These are phyloP conservation scores for Lactifluus hygrophoroides DNA, from an alignment of 768 basidiomycete species.

Conservation along the genomic window DNA sequence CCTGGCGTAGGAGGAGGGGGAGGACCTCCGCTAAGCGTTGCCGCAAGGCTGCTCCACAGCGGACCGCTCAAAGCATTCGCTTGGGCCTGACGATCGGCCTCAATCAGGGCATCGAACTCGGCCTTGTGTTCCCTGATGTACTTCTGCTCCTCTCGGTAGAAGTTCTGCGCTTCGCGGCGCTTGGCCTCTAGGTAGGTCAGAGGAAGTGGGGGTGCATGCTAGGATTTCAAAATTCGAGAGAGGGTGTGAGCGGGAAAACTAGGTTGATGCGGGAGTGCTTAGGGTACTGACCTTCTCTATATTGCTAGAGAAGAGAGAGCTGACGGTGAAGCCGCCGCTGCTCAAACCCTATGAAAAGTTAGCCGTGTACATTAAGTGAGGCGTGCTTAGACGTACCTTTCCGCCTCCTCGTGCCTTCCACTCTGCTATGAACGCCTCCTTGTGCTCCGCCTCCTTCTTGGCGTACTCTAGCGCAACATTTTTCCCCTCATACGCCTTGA, in stretches of 20 bases:
- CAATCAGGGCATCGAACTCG: conserved; percentile 41
- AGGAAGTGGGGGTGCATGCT: conserved; percentile 30
- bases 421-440: conserved; percentile 67
- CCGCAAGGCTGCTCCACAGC: conserved; percentile 22
- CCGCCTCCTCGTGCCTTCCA: conserved; percentile 47
- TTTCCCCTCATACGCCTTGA: conserved; percentile 79
- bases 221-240: conserved; percentile 11
- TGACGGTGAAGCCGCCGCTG: conserved; percentile 36
- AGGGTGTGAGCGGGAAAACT: not conserved
- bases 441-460: conserved; percentile 77
- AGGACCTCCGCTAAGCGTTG: conserved; percentile 15
- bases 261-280: not conserved
- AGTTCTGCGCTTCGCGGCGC: conserved; percentile 40
- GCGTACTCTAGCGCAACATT: conserved; percentile 86
- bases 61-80: conserved; percentile 40
- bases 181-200: conserved; percentile 47
- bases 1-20: conserved; percentile 4
- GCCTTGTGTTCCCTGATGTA: conserved; percentile 44
- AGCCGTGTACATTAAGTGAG: conserved; percentile 11
- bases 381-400: conserved; percentile 1
- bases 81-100: conserved; percentile 44
- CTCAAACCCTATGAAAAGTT: conserved; percentile 27
- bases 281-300: conserved; percentile 25
- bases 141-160: conserved; percentile 45
- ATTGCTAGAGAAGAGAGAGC: conserved; percentile 34